Evolutionary conservation across 2,329 filamentous ascomycete genomes (phyloP).

Genomic region (Fusarium ramigenum): DNA sequence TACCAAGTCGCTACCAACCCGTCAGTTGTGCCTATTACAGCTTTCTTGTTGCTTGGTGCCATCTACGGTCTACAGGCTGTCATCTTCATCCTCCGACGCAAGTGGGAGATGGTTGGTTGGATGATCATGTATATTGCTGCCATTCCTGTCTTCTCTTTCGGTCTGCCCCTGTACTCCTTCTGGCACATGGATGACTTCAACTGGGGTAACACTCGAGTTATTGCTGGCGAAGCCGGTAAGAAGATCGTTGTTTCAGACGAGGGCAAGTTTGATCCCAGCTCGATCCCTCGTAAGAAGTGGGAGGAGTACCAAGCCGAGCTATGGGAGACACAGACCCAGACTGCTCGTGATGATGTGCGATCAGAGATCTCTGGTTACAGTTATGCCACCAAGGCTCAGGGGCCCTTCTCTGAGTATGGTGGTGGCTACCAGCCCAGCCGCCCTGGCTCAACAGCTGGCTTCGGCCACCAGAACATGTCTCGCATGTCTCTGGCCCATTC

Average conservation of each 20-base stretch:
- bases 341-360: constrained; percentile 78
- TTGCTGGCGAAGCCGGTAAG: constrained; percentile 91
- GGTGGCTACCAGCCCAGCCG: constrained; percentile 69
- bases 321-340: constrained; percentile 94
- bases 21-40: constrained; percentile 78
- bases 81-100: constrained; percentile 94
- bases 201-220: constrained; percentile 98
- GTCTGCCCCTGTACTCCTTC: constrained; percentile 91
- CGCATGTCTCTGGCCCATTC: constrained; percentile 84
- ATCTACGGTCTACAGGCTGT: constrained; percentile 97
- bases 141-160: constrained; percentile 91
- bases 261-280: constrained; percentile 93
- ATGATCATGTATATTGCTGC: constrained; percentile 96
- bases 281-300: constrained; percentile 98
- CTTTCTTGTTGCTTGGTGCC: constrained; percentile 90
- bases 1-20: constrained; percentile 72
- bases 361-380: constrained; percentile 94
- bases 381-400: constrained; percentile 86
- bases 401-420: constrained; percentile 75
- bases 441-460: constrained; percentile 63
- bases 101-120: constrained; percentile 99
- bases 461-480: constrained; percentile 59
- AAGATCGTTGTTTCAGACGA: constrained; percentile 95
- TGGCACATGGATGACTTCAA: constrained; percentile 99
- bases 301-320: constrained; percentile 98